Base-by-base conservation (phyloP, 768 basidiomycete species). In the Boletus speciosus region DNA sequence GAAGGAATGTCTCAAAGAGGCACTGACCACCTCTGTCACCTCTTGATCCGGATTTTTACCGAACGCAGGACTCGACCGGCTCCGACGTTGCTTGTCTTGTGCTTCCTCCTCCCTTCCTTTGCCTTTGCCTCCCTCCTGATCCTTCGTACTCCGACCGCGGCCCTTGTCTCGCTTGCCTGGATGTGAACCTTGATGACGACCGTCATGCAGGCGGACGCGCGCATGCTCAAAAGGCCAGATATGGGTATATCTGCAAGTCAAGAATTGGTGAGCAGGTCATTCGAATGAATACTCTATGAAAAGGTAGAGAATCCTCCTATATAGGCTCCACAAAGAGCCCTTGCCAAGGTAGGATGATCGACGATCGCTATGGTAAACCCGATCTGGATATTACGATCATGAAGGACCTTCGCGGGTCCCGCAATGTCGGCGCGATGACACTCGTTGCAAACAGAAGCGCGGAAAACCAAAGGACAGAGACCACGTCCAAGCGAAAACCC, bases 171-270 rank as follows among this genome's bases (percentile, higher is more conserved):
- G 61, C 51, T 55, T 71, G 31, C 63, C 58, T 2, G 27, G 48
- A 49, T 70, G 66, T 16, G 66, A 71, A 23, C 68, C 70, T 42
- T 59, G 68, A 61, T 56, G 66, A 64, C 55, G 78, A 74, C 49
- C 56, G 41, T 70, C 70, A 23, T 70, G 70, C 9, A 98, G 75
- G 44, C 86, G 80, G 5, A 98, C 94, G 37, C 96, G 86, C 21
- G 95, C 88, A 64, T 95, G 93, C 66, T 96, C 94, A 59, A 94
- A 98, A 0, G 96, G 96, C 92, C 94, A 98, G 53, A 98, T 97
- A 67, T 98, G 89, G 55, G 88, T 86, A 73, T 97, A 98, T 57
- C 93, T 93, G 58, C 16, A 27, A 31, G 38, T 27, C 25, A 27
- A 39, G 27, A 35, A 48, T 5, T 21, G 15, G 51, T 60, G 41